Conservation (phyloP, 768 basidiomycete genomes). For the Exsudoporus frostii region DNA sequence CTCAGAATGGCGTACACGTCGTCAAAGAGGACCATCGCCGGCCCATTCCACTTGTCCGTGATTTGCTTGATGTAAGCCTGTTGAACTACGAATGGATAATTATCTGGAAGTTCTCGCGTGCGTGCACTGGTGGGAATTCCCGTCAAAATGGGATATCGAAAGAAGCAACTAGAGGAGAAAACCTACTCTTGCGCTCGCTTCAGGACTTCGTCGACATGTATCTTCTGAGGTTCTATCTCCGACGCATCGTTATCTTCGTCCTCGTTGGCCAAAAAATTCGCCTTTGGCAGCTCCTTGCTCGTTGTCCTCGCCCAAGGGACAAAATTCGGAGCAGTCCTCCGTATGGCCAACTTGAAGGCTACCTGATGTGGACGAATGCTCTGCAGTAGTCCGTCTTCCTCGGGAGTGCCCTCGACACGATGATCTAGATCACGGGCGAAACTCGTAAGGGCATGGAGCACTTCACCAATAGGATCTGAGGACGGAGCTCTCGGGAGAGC, state of each 20-base stretch:
- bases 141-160: background rate
- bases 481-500: conserved; percentile 52
- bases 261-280: conserved; percentile 39
- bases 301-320: conserved; percentile 40
- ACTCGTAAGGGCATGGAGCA: conserved; percentile 43
- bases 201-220: conserved; percentile 55
- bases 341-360: conserved; percentile 46
- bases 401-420: conserved; percentile 53
- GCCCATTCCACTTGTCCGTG: conserved; percentile 46
- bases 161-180: background rate
- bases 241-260: conserved; percentile 26
- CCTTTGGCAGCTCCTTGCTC: conserved; percentile 1
- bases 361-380: conserved; percentile 47
- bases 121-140: conserved; percentile 45
- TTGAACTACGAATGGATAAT: conserved; percentile 63
- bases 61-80: conserved; percentile 45
- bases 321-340: conserved; percentile 56
- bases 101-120: conserved; percentile 67
- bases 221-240: conserved; percentile 3
- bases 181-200: conserved; percentile 45
- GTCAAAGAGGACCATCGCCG: conserved; percentile 45
- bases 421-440: conserved; percentile 46
- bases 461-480: conserved; percentile 53
- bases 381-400: conserved; percentile 53
- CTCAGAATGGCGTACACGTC: conserved; percentile 36